Percentiles rank a stretch among this genome's conserved stretches.
phyloP scores from a whole-genome alignment of 345 rosid species.

The Aurinia saxatilis region DNA sequence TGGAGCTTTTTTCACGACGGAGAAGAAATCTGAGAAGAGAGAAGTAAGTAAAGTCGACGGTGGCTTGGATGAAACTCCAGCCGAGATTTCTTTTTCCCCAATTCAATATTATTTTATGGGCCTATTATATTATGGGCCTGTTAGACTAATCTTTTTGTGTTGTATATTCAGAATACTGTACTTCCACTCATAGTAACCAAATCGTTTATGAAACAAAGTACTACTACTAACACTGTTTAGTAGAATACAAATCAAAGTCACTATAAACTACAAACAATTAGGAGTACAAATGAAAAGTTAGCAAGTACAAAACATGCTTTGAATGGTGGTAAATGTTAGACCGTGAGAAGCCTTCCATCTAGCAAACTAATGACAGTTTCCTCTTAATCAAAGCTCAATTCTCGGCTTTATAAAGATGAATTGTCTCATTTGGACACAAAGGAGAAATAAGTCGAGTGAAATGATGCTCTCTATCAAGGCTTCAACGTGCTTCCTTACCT shows the following conservation, averaged over 20 bases:
- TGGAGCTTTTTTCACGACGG: constrained; percentile 9
- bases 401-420: too few species aligned
- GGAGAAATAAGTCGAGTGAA: too few species aligned
- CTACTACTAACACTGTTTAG: neutral
- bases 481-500: constrained; percentile 3
- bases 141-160: too few species aligned
- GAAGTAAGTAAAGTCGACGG: constrained; percentile 12
- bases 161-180: too few species aligned
- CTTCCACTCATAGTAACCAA: too few species aligned
- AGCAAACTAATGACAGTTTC: too few species aligned
- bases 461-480: neutral
- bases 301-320: too few species aligned
- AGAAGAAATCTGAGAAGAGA: constrained; percentile 11
- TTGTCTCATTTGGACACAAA: too few species aligned
- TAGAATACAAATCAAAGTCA: neutral
- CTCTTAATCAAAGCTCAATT: too few species aligned
- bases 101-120: neutral
- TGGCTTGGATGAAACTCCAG: constrained; percentile 43
- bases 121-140: neutral
- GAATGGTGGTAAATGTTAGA: too few species aligned
- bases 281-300: neutral
- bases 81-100: neutral
- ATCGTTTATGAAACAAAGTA: neutral
- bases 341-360: too few species aligned
- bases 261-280: neutral